phyloP scores from a whole-genome alignment of 371 early-diverging fungal species.

The Mortierella sp. region DNA sequence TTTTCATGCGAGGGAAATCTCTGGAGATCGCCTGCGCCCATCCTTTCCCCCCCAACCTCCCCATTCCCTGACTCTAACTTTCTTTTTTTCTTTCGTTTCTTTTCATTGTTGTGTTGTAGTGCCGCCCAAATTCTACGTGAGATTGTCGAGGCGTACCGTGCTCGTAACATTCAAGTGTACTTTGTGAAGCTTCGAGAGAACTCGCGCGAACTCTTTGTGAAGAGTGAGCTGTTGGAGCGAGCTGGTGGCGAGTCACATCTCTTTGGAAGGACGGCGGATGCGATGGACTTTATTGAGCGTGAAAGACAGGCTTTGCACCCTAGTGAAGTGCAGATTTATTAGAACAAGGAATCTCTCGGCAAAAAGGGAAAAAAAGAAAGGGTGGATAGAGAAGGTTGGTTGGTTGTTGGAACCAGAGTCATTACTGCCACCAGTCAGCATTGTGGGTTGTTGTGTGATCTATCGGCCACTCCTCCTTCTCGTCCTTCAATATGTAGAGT shows the following conservation, averaged over 20 bases:
- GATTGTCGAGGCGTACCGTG: constrained; percentile 85
- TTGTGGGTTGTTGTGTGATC: too few relatives aligned
- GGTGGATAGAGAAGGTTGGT: neutral
- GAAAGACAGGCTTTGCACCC: constrained; percentile 24
- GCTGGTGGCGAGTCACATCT: constrained; percentile 74
- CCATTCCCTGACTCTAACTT: too few relatives aligned
- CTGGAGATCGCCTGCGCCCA: too few relatives aligned
- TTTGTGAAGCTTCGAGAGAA: constrained; percentile 84
- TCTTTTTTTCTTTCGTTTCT: constrained; percentile 1
- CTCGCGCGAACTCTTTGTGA: constrained; percentile 72
- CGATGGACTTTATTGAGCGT: constrained; percentile 41
- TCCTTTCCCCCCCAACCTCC: too few relatives aligned
- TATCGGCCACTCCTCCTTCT: too few relatives aligned
- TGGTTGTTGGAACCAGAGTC: too few relatives aligned
- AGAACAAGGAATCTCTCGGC: neutral
- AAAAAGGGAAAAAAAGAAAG: too few relatives aligned
- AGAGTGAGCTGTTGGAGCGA: constrained; percentile 71
- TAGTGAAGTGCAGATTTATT: constrained; percentile 11
- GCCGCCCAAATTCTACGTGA: constrained; percentile 90
- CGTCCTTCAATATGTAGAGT: too few relatives aligned
- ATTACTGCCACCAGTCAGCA: too few relatives aligned
- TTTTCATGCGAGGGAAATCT: too few relatives aligned
- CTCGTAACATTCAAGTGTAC: constrained; percentile 79
- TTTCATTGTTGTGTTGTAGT: too few relatives aligned
- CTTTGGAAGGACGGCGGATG: constrained; percentile 50